Evolutionary conservation across 2,329 filamentous ascomycete genomes (phyloP).

Genomic region (Fusarium avenaceum): DNA sequence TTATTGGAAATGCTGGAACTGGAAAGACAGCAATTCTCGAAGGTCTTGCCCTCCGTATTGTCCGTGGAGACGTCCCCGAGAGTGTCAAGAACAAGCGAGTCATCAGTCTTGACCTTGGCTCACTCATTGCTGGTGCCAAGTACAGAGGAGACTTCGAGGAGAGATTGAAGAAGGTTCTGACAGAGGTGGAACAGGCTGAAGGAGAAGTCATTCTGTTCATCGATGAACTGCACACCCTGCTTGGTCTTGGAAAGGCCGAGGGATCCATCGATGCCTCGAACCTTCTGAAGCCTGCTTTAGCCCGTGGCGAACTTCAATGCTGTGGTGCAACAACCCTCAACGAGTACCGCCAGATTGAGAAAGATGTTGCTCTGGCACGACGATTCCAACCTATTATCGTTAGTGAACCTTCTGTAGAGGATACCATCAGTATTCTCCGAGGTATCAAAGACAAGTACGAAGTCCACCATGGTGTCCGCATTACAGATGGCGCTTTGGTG

Average conservation of each 20-base stretch:
- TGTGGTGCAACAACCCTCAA: constrained; percentile 94
- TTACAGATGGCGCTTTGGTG: constrained; percentile 91
- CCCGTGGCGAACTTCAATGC: constrained; percentile 92
- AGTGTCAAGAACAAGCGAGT: constrained; percentile 96
- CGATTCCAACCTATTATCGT: constrained; percentile 95
- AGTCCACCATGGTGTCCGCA: constrained; percentile 95
- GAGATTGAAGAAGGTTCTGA: constrained; percentile 88
- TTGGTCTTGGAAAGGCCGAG: constrained; percentile 94
- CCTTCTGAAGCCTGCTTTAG: constrained; percentile 91
- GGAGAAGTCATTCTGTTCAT: constrained; percentile 95
- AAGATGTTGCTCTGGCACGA: constrained; percentile 91
- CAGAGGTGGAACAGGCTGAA: constrained; percentile 89
- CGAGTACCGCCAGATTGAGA: constrained; percentile 94
- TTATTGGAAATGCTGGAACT: constrained; percentile 92
- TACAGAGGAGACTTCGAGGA: constrained; percentile 98
- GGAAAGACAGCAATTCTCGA: constrained; percentile 96
- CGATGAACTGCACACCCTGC: constrained; percentile 91
- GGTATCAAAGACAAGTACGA: constrained; percentile 99
- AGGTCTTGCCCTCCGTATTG: constrained; percentile 89
- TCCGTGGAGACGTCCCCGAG: constrained; percentile 92
- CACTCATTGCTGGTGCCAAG: constrained; percentile 94
- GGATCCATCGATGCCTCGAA: constrained; percentile 98
- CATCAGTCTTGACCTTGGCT: constrained; percentile 87
- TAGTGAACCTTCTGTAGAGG: constrained; percentile 89
- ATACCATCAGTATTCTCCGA: constrained; percentile 94